These are phyloP conservation scores for Clonostachys byssicola DNA, from an alignment of 2,329 filamentous ascomycete genomes.

Conservation along the genomic window DNA sequence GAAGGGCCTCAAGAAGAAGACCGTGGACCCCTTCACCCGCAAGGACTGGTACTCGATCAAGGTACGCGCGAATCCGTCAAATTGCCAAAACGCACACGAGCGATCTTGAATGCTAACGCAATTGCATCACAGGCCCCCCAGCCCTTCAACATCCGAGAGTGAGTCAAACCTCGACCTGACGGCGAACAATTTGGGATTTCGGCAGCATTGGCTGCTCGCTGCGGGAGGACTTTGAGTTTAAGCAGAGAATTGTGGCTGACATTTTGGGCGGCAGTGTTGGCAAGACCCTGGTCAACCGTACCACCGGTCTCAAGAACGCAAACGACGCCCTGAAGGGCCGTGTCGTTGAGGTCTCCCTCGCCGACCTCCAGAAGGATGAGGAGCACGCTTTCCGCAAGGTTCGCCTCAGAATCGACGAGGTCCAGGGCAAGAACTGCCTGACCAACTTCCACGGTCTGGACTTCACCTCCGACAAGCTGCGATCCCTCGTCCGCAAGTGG, in stretches of 20 bases:
- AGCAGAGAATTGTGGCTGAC: too few species aligned
- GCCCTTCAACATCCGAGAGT: constrained; percentile 96
- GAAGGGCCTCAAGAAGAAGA: constrained; percentile 99
- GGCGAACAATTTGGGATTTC: too few species aligned
- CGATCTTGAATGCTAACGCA: constrained; percentile 5
- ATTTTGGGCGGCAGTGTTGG: constrained; percentile 67
- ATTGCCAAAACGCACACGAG: neutral
- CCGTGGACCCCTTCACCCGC: constrained; percentile 92
- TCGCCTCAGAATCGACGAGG: constrained; percentile 96
- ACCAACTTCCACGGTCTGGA: constrained; percentile 99
- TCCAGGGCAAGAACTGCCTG: constrained; percentile 99
- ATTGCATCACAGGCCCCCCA: constrained; percentile 67
- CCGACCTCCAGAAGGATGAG: constrained; percentile 99
- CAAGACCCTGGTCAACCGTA: constrained; percentile 99
- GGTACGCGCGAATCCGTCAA: constrained; percentile 39
- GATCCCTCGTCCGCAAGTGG: constrained; percentile 99
- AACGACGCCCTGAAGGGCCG: constrained; percentile 98
- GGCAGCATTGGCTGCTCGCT: too few species aligned
- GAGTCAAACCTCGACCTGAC: constrained; percentile 38
- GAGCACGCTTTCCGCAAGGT: constrained; percentile 99
- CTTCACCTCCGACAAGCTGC: constrained; percentile 99
- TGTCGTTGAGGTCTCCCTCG: constrained; percentile 97
- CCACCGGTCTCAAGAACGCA: constrained; percentile 99
- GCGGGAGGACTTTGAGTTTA: too few species aligned
- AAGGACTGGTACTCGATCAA: constrained; percentile 99